A percentile compares a stretch with the other conserved stretches of the same genome.
phyloP scores from a whole-genome alignment of 139 green algal genomes.

The Coelastrella sp. region DNA sequence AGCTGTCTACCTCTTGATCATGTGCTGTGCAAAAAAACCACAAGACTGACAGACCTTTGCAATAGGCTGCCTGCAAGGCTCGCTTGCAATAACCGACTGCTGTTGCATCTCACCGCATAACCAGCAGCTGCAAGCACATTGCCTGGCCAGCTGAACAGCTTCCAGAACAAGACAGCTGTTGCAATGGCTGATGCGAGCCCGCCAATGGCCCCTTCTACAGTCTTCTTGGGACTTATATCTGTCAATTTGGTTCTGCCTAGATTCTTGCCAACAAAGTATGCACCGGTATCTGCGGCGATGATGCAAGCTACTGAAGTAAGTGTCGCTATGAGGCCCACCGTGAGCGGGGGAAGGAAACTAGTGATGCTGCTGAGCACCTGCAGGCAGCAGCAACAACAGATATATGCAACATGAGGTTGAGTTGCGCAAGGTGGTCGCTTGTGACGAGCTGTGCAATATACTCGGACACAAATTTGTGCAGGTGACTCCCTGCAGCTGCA shows the following conservation, averaged over 20 bases:
- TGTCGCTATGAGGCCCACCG: constrained; percentile 86
- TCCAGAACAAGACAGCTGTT: constrained; percentile 63
- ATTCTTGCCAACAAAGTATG: constrained; percentile 87
- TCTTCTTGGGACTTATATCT: constrained; percentile 94
- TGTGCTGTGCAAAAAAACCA: too few relatives aligned
- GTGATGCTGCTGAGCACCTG: constrained; percentile 10
- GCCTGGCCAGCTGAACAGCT: constrained; percentile 63
- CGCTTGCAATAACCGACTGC: not conserved
- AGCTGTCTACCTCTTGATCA: too few relatives aligned
- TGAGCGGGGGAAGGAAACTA: constrained; percentile 63
- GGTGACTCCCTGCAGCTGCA: too few relatives aligned
- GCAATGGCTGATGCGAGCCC: constrained; percentile 75
- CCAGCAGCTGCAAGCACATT: constrained; percentile 49
- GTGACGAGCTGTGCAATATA: too few relatives aligned
- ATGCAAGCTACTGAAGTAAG: constrained; percentile 84
- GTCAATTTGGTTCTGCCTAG: constrained; percentile 86
- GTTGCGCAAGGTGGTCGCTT: not conserved
- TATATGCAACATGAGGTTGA: not conserved
- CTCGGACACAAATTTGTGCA: too few relatives aligned
- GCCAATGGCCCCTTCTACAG: constrained; percentile 89
- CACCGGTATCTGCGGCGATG: constrained; percentile 90
- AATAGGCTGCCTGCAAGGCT: not conserved
- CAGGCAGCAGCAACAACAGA: not conserved
- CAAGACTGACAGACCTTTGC: not conserved
- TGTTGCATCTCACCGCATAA: constrained; percentile 51